These are phyloP conservation scores for Lentinula sp. DNA, from an alignment of 768 basidiomycete genomes.

Conservation along the genomic window DNA sequence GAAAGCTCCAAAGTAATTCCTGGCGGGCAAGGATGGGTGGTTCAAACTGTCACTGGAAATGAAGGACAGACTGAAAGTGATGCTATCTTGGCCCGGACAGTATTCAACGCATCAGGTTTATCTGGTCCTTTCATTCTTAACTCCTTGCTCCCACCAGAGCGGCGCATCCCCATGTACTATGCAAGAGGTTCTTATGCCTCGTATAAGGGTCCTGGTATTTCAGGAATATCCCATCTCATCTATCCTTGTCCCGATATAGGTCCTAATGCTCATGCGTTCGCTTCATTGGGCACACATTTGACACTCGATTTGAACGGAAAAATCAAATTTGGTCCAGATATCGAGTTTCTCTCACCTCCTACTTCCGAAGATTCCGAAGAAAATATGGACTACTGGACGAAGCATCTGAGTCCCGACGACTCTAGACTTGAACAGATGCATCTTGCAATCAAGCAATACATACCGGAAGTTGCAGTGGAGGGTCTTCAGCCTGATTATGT, in stretches of 20 bases:
- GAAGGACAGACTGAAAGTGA: constrained; percentile 38
- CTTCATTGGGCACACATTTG: constrained; percentile 88
- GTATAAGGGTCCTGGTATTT: constrained; percentile 76
- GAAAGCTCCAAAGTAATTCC: constrained; percentile 19
- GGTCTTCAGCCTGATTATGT: constrained; percentile 78
- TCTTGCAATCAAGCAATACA: constrained; percentile 62
- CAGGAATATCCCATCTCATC: constrained; percentile 66
- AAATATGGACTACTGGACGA: constrained; percentile 72
- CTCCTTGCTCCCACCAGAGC: constrained; percentile 49
- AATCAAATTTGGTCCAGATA: constrained; percentile 88
- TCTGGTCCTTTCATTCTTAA: constrained; percentile 69
- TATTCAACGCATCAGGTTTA: constrained; percentile 83
- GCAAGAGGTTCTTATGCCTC: constrained; percentile 84
- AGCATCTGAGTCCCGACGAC: constrained; percentile 58
- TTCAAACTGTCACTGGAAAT: constrained; percentile 65
- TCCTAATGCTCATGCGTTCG: constrained; percentile 56
- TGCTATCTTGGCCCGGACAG: constrained; percentile 62
- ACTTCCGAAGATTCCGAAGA: constrained; percentile 28
- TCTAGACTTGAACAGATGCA: constrained; percentile 61
- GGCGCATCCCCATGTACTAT: constrained; percentile 69
- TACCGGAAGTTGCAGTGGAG: constrained; percentile 54
- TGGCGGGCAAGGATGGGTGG: constrained; percentile 74
- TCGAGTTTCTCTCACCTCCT: constrained; percentile 76
- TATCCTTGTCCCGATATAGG: constrained; percentile 84
- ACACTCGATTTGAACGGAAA: constrained; percentile 82